phyloP scores from a whole-genome alignment of 192 early-diverging fungal species.

The Podila epigama region DNA sequence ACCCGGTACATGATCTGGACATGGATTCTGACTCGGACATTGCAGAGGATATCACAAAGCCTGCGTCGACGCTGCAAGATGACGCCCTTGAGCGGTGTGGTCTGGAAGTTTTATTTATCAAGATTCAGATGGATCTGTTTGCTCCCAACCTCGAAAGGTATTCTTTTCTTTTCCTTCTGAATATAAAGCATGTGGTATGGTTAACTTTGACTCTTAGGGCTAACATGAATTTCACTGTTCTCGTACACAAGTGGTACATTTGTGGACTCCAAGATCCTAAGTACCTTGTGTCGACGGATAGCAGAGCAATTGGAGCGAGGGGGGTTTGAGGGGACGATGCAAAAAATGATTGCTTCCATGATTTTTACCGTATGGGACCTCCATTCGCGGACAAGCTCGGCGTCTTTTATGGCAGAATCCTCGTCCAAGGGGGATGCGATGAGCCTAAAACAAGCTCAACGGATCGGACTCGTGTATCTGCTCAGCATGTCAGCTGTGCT shows the following conservation, averaged over 20 bases:
- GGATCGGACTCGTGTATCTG: conserved; percentile 29
- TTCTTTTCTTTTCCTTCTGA: neutral
- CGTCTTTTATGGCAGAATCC: conserved; percentile 18
- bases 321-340: conserved; percentile 3
- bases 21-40: conserved; percentile 15
- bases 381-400: conserved; percentile 22
- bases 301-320: conserved; percentile 4
- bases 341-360: conserved; percentile 44
- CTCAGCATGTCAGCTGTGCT: conserved; percentile 9
- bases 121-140: conserved; percentile 49
- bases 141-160: conserved; percentile 36
- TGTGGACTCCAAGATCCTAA: conserved; percentile 16
- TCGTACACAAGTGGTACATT: conserved; percentile 15
- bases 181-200: neutral
- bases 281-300: conserved; percentile 34
- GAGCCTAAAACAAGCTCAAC: conserved; percentile 38
- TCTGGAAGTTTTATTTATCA: conserved; percentile 27
- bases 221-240: neutral
- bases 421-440: conserved; percentile 22
- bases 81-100: conserved; percentile 19
- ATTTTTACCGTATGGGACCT: conserved; percentile 55
- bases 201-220: neutral
- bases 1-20: conserved; percentile 11
- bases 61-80: conserved; percentile 5
- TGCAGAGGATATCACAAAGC: neutral